Evolutionary conservation across 768 basidiomycete species (phyloP).

Genomic region (Asterophora lycoperdoides): DNA sequence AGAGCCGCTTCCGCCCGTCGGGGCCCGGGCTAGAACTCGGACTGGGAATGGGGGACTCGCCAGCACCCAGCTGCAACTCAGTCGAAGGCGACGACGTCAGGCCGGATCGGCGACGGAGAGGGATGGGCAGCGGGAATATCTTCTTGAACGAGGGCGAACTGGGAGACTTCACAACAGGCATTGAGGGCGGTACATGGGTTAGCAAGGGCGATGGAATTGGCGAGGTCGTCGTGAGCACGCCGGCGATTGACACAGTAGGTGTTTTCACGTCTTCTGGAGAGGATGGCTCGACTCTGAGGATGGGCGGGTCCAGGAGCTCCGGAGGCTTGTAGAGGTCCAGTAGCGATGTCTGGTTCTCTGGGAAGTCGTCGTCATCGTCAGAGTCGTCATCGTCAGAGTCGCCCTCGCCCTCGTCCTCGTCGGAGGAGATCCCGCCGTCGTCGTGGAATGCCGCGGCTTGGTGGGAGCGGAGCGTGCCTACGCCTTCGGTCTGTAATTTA

Average conservation of each 20-base stretch:
- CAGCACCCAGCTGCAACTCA: no score
- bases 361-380: neutral
- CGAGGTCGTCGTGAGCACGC: conserved; percentile 7
- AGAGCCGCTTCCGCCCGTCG: neutral
- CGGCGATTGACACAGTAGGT: neutral
- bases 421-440: conserved; percentile 67
- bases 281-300: conserved; percentile 9
- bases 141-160: conserved; percentile 6
- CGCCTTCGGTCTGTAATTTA: conserved; percentile 66
- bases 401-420: conserved; percentile 29
- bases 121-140: neutral
- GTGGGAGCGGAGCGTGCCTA: conserved; percentile 75
- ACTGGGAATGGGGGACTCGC: neutral
- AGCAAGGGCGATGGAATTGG: neutral
- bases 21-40: neutral
- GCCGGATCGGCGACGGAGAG: neutral
- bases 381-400: conserved; percentile 23
- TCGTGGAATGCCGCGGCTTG: conserved; percentile 49
- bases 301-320: neutral
- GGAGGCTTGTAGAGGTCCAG: neutral
- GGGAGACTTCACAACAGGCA: neutral
- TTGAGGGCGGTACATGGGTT: neutral
- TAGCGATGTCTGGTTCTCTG: neutral
- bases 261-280: neutral
- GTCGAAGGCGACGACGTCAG: no score